Evolutionary conservation across 352 stramenopile species (phyloP), one percentile per base, ranked within the genome.

Genomic region (Pythium coloratum): DNA sequence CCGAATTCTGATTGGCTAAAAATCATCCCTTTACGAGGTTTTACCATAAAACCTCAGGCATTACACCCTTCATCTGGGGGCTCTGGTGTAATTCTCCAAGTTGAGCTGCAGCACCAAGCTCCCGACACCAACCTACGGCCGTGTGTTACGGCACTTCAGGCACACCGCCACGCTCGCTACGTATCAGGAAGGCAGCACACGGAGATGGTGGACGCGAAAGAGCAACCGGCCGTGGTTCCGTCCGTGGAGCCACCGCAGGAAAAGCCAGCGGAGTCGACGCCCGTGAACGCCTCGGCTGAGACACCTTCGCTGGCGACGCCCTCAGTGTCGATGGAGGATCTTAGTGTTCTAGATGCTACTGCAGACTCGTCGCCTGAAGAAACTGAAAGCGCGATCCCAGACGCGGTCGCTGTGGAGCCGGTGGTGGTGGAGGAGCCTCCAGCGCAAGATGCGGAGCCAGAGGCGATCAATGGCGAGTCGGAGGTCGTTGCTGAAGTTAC

Each of bases 31-130:
- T 55, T 2, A 3, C 12, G 16, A 72, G 59, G 59, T 67, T 71
- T 71, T 71, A 51, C 58, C 4, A 1, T n/a, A 68, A 62, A 68
- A 62, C 62, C 54, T 68, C 40, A 24, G 40, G 14, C 28, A 44
- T 65, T 33, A n/a, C 18, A 58, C 10, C 36, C 32, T 55, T 59
- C 44, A n/a, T 51, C 44, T 24, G 20, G 44, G 44, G 44, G 44
- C 44, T 51, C 18, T 24, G 40, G 40, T 49, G 44, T 16, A 59
- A 50, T 58, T 65, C 59, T 58, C 28, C 59, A 40, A 65, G 28
- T 59, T 51, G 44, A 51, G 44, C 44, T 49, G 47, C 47, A 59
- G 20, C 46, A 33, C n/a, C 14, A 54, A 24, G 32, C 30, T 28
- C 16, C 9, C 28, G 18, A 44, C 50, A 42, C 6, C 36, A 42